Evolutionary conservation across 352 stramenopile genomes (phyloP), one percentile per base, ranked within the genome.

Genomic region (Phytophthora aleatoria): DNA sequence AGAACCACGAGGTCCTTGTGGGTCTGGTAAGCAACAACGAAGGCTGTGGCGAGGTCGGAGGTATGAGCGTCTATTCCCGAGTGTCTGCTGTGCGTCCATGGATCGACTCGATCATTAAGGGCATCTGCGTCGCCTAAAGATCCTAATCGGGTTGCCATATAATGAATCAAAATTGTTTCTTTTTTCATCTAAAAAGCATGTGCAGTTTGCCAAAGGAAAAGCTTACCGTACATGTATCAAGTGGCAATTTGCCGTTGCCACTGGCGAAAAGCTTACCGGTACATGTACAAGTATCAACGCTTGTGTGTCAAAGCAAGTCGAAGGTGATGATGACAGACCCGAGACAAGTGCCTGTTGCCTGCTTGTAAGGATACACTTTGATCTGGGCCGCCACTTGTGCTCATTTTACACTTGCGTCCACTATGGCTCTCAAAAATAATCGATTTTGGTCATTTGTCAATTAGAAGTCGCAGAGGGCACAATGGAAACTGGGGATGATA

Each of bases 11-110:
- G 15, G 54, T 75, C 6, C 58, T 87, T 1, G 57, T 90, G 12
- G 83, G 80, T 6, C 53, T 90, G 13, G 80, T 90, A 24, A 89
- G 76, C 62, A 81, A 68, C 59, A 82, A 76, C 12, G 64, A 76
- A 33, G 73, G 64, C 8, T 92, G 83, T 50, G 79, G 74, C 0
- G 47, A 72, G 16, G 57, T 57, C 8, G 69, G 70, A 3, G 74
- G 82, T 30, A 81, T 81, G 11, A 85, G 74, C 13, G 75, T 88
- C 20, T 90, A 87, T 70, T 63, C 80, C 2, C 62, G 71, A n/a
- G 73, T 92, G 35, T 77, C 81, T 7, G 57, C 71, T 41, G 79
- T 57, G 15, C 69, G 75, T 51, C 55, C 64, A 7, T 90, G 81
- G 79, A 82, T 90, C 64, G 67, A 76, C 28, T 64, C 57, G 2